Conservation (phyloP, 345 rosid genomes). For the Salix purpurea region DNA sequence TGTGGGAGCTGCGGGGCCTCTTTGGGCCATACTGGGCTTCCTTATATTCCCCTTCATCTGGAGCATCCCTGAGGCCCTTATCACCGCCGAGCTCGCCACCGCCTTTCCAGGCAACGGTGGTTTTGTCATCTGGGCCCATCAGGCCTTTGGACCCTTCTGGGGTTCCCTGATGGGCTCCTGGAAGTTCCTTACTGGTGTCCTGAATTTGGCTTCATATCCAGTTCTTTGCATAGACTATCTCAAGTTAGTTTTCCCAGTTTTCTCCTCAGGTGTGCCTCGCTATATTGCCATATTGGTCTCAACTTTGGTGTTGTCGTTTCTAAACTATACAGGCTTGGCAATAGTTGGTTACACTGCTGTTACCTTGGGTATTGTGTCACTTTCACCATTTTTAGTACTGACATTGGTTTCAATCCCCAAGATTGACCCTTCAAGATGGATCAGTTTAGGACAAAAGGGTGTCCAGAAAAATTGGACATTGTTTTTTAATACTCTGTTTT, state of each 20-base stretch:
- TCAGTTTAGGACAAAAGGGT: conserved; percentile 15
- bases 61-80: conserved; percentile 25
- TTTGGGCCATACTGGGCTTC: conserved; percentile 27
- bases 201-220: conserved; percentile 23
- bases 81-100: conserved; percentile 31
- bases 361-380: conserved; percentile 9
- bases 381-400: conserved; percentile 19
- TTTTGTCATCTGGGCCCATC: conserved; percentile 26
- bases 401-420: conserved; percentile 20
- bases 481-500: conserved; percentile 25
- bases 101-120: conserved; percentile 31
- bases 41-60: conserved; percentile 23
- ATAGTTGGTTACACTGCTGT: conserved; percentile 25
- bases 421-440: conserved; percentile 25
- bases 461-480: conserved; percentile 19
- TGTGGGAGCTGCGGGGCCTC: conserved; percentile 24
- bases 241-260: conserved; percentile 9
- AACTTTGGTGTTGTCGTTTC: conserved; percentile 11
- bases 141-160: conserved; percentile 26
- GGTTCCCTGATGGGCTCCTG: conserved; percentile 29
- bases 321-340: conserved; percentile 20
- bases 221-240: conserved; percentile 26
- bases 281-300: conserved; percentile 3
- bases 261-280: conserved; percentile 16
- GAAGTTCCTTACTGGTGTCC: conserved; percentile 28